These are phyloP conservation scores for Heritiera littoralis DNA, from an alignment of 345 rosid genomes.

Conservation along the genomic window DNA sequence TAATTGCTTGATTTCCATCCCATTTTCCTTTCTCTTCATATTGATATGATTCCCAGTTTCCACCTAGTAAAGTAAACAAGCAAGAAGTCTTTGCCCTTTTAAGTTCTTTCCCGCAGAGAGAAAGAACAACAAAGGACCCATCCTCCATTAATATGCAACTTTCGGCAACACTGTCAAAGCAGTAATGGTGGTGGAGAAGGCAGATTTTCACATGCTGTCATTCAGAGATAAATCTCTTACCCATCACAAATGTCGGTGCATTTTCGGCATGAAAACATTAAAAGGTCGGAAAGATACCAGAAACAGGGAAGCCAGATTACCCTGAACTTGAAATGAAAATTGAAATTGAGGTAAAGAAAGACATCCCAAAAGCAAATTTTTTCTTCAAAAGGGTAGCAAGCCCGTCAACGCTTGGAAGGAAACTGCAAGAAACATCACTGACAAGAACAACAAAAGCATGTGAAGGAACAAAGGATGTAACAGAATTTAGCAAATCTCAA, in stretches of 20 bases:
- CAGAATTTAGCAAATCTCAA: background rate
- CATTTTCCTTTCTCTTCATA: too few relatives aligned
- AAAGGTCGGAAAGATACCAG: background rate
- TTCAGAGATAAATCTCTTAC: too few relatives aligned
- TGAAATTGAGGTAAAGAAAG: background rate
- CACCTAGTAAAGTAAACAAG: too few relatives aligned
- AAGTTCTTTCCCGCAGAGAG: background rate
- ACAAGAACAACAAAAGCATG: background rate
- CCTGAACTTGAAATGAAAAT: background rate
- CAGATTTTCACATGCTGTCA: background rate
- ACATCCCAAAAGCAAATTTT: background rate
- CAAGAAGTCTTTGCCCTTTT: too few relatives aligned
- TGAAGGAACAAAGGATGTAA: background rate
- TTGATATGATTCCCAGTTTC: too few relatives aligned
- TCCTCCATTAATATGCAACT: background rate
- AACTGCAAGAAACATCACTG: background rate
- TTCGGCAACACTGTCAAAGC: background rate
- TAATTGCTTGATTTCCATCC: too few relatives aligned
- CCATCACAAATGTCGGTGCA: constrained; percentile 12
- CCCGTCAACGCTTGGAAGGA: background rate
- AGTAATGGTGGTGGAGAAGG: background rate
- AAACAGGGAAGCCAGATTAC: background rate
- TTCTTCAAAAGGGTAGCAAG: background rate
- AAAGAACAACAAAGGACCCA: background rate
- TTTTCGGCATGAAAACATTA: background rate